Conservation (phyloP, 345 rosid species). For the Hevea brasiliensis region DNA sequence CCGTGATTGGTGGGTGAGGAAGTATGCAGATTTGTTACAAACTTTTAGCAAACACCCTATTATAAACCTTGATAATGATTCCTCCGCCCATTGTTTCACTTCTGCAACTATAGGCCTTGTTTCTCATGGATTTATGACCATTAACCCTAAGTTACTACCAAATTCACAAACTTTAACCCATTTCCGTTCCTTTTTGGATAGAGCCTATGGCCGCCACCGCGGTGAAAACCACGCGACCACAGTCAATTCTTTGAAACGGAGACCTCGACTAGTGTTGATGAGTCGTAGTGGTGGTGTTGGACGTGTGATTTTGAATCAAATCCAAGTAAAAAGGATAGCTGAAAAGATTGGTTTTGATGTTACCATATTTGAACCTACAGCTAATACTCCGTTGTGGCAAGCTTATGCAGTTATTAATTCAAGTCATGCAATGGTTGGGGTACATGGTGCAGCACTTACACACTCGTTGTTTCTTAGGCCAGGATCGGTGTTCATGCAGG, state of each 20-base stretch:
- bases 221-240: not conserved
- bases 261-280: slow-evolving; percentile 31
- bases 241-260: not conserved
- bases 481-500: slow-evolving; percentile 48
- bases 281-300: slow-evolving; percentile 31
- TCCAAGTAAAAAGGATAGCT: slow-evolving; percentile 19
- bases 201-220: slow-evolving; percentile 32
- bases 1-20: slow-evolving; percentile 60
- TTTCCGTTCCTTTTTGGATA: slow-evolving; percentile 41
- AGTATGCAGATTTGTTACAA: slow-evolving; percentile 42
- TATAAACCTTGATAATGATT: slow-evolving; percentile 43
- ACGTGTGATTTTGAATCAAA: slow-evolving; percentile 40
- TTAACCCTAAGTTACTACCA: slow-evolving; percentile 36
- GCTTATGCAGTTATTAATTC: slow-evolving; percentile 46
- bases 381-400: slow-evolving; percentile 24
- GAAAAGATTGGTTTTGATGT: slow-evolving; percentile 55
- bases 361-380: slow-evolving; percentile 30
- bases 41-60: slow-evolving; percentile 45
- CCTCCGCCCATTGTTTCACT: slow-evolving; percentile 49
- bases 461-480: slow-evolving; percentile 54
- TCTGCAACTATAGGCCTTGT: slow-evolving; percentile 47
- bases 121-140: slow-evolving; percentile 49
- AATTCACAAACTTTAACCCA: slow-evolving; percentile 33
- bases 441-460: slow-evolving; percentile 65
- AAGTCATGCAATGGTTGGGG: slow-evolving; percentile 55